These are phyloP conservation scores for Zea mays DNA, from an alignment of 176 grass and related monocot species.

Conservation along the genomic window DNA sequence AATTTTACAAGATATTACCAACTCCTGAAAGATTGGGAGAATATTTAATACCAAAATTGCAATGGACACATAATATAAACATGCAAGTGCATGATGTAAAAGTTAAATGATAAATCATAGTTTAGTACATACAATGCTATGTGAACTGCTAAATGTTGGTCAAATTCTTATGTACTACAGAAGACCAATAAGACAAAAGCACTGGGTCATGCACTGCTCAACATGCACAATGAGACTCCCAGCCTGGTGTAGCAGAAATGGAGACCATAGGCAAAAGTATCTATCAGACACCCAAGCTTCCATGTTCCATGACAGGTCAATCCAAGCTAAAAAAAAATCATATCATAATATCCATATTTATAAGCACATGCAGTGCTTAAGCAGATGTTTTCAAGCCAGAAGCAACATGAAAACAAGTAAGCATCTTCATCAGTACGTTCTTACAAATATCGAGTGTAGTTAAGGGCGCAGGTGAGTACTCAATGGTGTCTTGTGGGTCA, in stretches of 20 bases:
- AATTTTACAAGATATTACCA: slow-evolving; percentile 15
- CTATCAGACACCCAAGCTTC: neutral
- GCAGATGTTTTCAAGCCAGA: slow-evolving; percentile 11
- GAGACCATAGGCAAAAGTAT: neutral
- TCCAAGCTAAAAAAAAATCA: neutral
- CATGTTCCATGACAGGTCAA: neutral
- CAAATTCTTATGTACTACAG: neutral
- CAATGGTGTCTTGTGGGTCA: neutral
- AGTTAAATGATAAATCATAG: neutral
- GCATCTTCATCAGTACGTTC: slow-evolving; percentile 1
- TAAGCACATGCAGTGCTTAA: neutral
- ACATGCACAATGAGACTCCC: neutral
- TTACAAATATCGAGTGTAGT: neutral
- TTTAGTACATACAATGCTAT: neutral
- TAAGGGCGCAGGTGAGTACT: neutral
- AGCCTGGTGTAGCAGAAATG: neutral
- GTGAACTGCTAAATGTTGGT: neutral
- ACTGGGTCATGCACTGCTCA: neutral
- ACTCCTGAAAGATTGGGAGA: slow-evolving; percentile 1
- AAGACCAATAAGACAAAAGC: neutral
- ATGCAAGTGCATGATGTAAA: too few species aligned
- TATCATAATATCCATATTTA: slow-evolving; percentile 24
- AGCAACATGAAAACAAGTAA: slow-evolving; percentile 6
- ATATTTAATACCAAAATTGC: slow-evolving; percentile 20
- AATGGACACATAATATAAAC: slow-evolving; percentile 4